Base-by-base conservation (phyloP, 495 filamentous ascomycete species). In the Xylaria flabelliformis region DNA sequence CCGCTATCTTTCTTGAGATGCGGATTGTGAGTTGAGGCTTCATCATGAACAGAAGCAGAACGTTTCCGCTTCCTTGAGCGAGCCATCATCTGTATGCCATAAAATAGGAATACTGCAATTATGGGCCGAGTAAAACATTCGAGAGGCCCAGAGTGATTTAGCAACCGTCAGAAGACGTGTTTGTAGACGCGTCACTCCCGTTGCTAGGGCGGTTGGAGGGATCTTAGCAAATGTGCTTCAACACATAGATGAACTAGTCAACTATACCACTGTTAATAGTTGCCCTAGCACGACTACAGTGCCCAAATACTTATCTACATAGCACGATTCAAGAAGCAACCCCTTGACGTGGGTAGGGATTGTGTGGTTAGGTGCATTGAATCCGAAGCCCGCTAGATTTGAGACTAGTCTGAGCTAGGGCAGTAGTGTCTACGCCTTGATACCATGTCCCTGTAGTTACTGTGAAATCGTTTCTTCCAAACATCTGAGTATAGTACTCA, bases 61-160 rank as follows among this genome's bases (percentile, higher is more conserved):
- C 74, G 77, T 73, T 80, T 82, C 69, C 79, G 72, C 63, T 78
- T 78, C 48, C 74, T 76, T 72, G 72, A 61, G 51, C 74, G 76
- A 65, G 75, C 59, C 78, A 80, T 80, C 21, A 13, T 62, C 10
- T 42, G 72, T 69, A 72, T 74, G 61, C 36, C 68, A 62, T 70
- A 24, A 13, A 41, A 34, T 26, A 21, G 10, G 59, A 10, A 24
- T 61, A 51, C 29, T 65, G 44, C 44, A 21, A 53, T 17, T 24
- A 24, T 67, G 21, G 8, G 21, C 19, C 19, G n/a, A 67, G 46
- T 7, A 67, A 53, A 42, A 7, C 41, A 13, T 65, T 58, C 9
- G 15, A 24, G 21, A 61, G 4, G 41, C 10, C 1, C 3, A 13
- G 59, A 19, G 34, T 21, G n/a, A 21, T 58, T 26, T 5, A 26